Evolutionary conservation across 148 eudicot species (phyloP), one percentile per base, ranked within the genome.

Genomic region (Dysphania ambrosioides): DNA sequence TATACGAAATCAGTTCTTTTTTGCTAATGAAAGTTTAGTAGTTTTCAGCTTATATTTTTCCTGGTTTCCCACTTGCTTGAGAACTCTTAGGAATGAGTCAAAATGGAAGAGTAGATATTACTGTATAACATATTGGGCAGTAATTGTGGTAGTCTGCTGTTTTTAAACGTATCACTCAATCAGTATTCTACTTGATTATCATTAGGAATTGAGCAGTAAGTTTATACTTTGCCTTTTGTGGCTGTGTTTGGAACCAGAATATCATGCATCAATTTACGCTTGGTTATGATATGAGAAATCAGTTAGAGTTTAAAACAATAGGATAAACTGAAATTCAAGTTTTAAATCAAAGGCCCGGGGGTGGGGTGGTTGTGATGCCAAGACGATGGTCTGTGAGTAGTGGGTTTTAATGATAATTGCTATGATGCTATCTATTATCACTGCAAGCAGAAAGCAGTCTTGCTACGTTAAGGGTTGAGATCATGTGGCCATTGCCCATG

Each of bases 401-500:
- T n/a, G n/a, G n/a, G n/a, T n/a, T n/a, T n/a, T n/a, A n/a, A n/a
- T n/a, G n/a, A n/a, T n/a, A n/a, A n/a, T n/a, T n/a, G n/a, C n/a
- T n/a, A n/a, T n/a, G n/a, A n/a, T n/a, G n/a, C n/a, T n/a, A n/a
- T n/a, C n/a, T n/a, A n/a, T n/a, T n/a, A n/a, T n/a, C n/a, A n/a
- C n/a, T n/a, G n/a, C n/a, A n/a, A n/a, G n/a, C n/a, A n/a, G n/a
- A n/a, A n/a, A n/a, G n/a, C n/a, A n/a, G n/a, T n/a, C n/a, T n/a
- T n/a, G n/a, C n/a, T n/a, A n/a, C n/a, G n/a, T n/a, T n/a, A n/a
- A n/a, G n/a, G n/a, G n/a, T n/a, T n/a, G n/a, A n/a, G n/a, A n/a
- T n/a, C n/a, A n/a, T n/a, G n/a, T n/a, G n/a, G n/a, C n/a, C 42
- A 3, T 38, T 38, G 56, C 81, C 84, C 82, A 85, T 44, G 23